phyloP scores from a whole-genome alignment of 2,329 filamentous ascomycete genomes.

The Didymella arachidicola region DNA sequence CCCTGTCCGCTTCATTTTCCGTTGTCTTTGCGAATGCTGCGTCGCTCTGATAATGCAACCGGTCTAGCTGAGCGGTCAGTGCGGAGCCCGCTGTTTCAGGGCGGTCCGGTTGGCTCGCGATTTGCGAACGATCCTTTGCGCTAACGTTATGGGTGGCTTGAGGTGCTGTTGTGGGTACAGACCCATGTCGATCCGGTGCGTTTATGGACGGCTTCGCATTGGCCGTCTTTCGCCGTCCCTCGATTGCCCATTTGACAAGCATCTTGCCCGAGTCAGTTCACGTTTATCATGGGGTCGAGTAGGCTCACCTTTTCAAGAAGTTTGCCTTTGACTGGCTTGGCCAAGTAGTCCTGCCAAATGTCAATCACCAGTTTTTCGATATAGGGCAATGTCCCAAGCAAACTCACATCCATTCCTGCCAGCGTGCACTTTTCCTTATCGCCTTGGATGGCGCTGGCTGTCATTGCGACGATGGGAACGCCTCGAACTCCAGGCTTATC shows the following conservation, averaged over 20 bases:
- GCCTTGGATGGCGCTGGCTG: slow-evolving; percentile 78
- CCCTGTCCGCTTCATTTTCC: slow-evolving; percentile 57
- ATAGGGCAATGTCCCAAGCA: slow-evolving; percentile 16
- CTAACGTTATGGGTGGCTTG: slow-evolving; percentile 29
- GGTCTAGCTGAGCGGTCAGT: slow-evolving; percentile 48
- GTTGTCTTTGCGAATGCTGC: slow-evolving; percentile 51
- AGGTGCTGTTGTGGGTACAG: slow-evolving; percentile 20
- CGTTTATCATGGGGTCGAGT: slow-evolving; percentile 18
- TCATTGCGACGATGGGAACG: slow-evolving; percentile 83
- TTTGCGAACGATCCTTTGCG: slow-evolving; percentile 41
- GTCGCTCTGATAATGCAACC: slow-evolving; percentile 48
- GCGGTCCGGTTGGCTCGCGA: slow-evolving; percentile 33
- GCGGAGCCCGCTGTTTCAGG: slow-evolving; percentile 49
- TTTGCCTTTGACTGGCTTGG: slow-evolving; percentile 70
- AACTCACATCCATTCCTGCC: slow-evolving; percentile 73
- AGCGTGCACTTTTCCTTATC: slow-evolving; percentile 76
- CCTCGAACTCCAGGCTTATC: slow-evolving; percentile 61
- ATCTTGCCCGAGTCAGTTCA: slow-evolving; percentile 47
- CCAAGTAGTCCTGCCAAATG: slow-evolving; percentile 41
- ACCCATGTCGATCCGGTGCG: slow-evolving; percentile 40
- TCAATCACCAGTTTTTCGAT: slow-evolving; percentile 17
- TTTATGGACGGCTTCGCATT: slow-evolving; percentile 33
- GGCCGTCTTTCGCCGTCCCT: slow-evolving; percentile 51
- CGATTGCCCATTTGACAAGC: slow-evolving; percentile 72
- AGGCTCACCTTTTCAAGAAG: slow-evolving; percentile 64